Evolutionary conservation across 176 grass and related monocot species (phyloP).

Genomic region (Musa itinerans): DNA sequence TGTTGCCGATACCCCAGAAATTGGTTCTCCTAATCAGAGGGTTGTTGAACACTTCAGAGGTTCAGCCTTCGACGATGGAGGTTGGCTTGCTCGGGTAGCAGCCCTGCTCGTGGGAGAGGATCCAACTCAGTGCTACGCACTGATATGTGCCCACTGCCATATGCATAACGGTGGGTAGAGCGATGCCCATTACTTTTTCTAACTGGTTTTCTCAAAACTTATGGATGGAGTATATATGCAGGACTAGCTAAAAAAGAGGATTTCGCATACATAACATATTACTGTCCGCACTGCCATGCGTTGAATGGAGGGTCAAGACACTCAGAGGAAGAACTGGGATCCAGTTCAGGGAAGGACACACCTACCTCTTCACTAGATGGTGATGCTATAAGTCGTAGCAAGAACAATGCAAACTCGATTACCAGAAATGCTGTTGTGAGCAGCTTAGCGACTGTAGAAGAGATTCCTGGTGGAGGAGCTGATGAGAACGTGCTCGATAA

Average conservation of each 20-base stretch:
- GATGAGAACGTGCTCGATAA: neutral
- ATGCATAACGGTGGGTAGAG: constrained; percentile 71
- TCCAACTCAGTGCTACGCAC: constrained; percentile 80
- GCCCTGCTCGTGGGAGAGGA: constrained; percentile 91
- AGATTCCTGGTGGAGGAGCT: constrained; percentile 11
- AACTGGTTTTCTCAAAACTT: constrained; percentile 2
- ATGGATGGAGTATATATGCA: constrained; percentile 17
- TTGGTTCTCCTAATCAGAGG: constrained; percentile 29
- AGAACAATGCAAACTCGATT: too few relatives aligned
- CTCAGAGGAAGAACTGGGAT: constrained; percentile 38
- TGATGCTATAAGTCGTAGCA: neutral
- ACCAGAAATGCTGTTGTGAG: constrained; percentile 10
- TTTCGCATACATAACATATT: constrained; percentile 73
- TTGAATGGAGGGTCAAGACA: constrained; percentile 48
- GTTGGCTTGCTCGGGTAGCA: constrained; percentile 77
- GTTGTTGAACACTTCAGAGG: constrained; percentile 57
- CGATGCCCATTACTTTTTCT: too few relatives aligned
- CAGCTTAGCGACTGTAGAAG: constrained; percentile 14
- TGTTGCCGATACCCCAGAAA: constrained; percentile 36
- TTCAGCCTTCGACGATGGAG: constrained; percentile 37
- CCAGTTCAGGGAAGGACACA: constrained; percentile 38
- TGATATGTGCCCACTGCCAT: constrained; percentile 80
- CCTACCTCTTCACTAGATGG: constrained; percentile 26
- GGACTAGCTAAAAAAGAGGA: constrained; percentile 92
- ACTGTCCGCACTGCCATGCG: constrained; percentile 72